Percentiles rank a stretch among this genome's conserved stretches.
Conservation (phyloP, 306 rosid genomes). For the Quercus gilva region DNA sequence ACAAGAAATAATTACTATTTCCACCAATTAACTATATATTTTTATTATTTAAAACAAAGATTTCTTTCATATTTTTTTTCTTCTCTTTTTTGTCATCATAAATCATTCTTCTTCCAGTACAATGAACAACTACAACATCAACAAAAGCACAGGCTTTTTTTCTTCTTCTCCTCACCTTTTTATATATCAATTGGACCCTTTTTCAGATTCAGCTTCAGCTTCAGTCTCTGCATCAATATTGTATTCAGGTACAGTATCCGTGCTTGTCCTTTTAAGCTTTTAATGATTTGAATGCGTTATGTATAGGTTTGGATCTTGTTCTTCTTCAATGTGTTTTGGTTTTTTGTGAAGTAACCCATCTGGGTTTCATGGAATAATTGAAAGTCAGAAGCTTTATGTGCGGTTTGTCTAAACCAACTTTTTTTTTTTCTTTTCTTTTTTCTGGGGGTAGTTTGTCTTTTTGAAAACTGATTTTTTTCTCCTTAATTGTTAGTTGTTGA, state of each 20-base stretch:
- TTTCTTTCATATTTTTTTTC: background rate
- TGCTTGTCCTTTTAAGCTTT: background rate
- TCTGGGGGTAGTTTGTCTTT: no score
- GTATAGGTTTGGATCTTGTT: slow-evolving; percentile 9
- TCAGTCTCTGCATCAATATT: background rate
- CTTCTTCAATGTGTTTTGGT: background rate
- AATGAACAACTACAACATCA: slow-evolving; percentile 10
- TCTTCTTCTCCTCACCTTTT: background rate
- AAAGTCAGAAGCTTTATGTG: slow-evolving; percentile 2
- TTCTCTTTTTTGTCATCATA: slow-evolving; percentile 5
- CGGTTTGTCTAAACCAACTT: background rate
- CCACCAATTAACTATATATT: no score
- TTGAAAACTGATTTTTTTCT: no score
- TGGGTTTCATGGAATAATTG: slow-evolving; percentile 10
- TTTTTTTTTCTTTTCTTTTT: background rate
- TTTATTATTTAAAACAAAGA: background rate
- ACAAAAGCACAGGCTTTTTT: background rate
- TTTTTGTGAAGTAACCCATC: background rate
- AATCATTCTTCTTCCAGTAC: slow-evolving; percentile 3
- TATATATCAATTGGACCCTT: background rate
- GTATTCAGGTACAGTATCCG: slow-evolving; percentile 21
- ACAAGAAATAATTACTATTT: background rate
- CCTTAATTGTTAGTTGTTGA: no score
- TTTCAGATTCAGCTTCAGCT: slow-evolving; percentile 5
- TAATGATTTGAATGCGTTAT: background rate